Conservation (phyloP, 345 rosid species). For the Leavenworthia alabamica region DNA sequence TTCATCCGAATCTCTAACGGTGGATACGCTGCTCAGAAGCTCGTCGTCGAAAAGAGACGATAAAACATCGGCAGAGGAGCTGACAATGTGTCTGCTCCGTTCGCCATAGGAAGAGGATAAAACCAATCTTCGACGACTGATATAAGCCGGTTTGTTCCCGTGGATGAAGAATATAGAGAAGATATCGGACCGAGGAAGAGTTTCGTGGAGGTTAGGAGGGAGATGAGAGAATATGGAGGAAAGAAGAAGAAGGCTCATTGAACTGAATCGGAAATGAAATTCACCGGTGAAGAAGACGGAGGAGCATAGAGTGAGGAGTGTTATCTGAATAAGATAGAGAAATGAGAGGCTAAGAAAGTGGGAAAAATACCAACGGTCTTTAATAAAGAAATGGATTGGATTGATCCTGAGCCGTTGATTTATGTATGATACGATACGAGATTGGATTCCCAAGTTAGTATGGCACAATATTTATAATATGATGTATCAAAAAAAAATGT, state of each 20-base stretch:
- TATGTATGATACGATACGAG: too few species aligned
- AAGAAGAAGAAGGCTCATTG: slow-evolving; percentile 29
- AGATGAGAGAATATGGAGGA: slow-evolving; percentile 41
- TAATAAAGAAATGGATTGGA: background rate
- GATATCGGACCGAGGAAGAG: slow-evolving; percentile 24
- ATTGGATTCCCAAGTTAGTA: too few species aligned
- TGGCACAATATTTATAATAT: too few species aligned
- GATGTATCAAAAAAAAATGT: too few species aligned
- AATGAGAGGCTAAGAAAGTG: slow-evolving; percentile 38
- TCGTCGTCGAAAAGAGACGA: slow-evolving; percentile 37
- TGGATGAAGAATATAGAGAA: slow-evolving; percentile 16
- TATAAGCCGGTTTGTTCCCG: slow-evolving; percentile 10
- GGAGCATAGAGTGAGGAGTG: too few species aligned
- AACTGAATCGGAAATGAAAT: background rate
- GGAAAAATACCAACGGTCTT: slow-evolving; percentile 21
- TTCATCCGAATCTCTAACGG: slow-evolving; percentile 56
- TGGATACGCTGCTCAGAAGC: slow-evolving; percentile 40
- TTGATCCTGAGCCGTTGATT: slow-evolving; percentile 14
- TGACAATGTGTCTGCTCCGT: background rate
- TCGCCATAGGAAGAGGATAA: background rate
- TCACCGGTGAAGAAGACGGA: slow-evolving; percentile 25
- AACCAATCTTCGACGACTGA: background rate
- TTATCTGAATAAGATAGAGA: slow-evolving; percentile 55
- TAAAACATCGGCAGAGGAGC: slow-evolving; percentile 25
- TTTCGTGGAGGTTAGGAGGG: slow-evolving; percentile 29